Percentiles rank a stretch among this genome's conserved stretches.
Evolutionary conservation across 108 stramenopile genomes (phyloP).

Genomic region (Bacterosira constricta): DNA sequence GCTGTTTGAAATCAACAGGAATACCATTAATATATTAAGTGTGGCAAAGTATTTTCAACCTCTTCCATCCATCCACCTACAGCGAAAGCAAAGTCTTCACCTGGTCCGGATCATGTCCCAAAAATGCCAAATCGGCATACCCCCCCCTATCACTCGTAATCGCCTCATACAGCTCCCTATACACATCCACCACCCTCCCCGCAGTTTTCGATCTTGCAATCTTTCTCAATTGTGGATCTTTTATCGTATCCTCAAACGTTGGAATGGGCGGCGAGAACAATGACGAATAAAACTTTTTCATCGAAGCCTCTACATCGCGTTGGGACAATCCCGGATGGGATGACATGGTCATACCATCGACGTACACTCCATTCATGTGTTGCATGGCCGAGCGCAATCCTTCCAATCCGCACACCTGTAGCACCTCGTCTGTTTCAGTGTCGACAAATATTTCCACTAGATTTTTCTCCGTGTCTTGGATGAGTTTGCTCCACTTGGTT

Average conservation of each 20-base stretch:
- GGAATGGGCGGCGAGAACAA: slow-evolving; percentile 83
- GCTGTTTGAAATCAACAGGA: too few species aligned
- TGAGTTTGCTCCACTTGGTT: slow-evolving; percentile 46
- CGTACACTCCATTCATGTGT: slow-evolving; percentile 55
- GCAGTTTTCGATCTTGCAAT: slow-evolving; percentile 70
- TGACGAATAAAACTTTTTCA: slow-evolving; percentile 82
- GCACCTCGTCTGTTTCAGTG: slow-evolving; percentile 62
- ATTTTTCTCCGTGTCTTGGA: slow-evolving; percentile 57
- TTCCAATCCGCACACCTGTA: slow-evolving; percentile 72
- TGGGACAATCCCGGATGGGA: slow-evolving; percentile 77
- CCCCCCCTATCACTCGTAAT: slow-evolving; percentile 66
- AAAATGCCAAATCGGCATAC: slow-evolving; percentile 77
- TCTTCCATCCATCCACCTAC: too few species aligned
- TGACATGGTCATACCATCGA: slow-evolving; percentile 76
- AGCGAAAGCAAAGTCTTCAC: slow-evolving; percentile 73
- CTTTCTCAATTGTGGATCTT: slow-evolving; percentile 81
- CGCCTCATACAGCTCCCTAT: slow-evolving; percentile 63
- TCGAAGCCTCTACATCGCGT: slow-evolving; percentile 60
- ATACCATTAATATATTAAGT: too few species aligned
- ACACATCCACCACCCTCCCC: slow-evolving; percentile 55
- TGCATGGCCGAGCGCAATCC: slow-evolving; percentile 49
- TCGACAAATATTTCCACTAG: slow-evolving; percentile 71
- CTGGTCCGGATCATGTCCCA: slow-evolving; percentile 75
- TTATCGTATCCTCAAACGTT: slow-evolving; percentile 74
- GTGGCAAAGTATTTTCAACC: too few species aligned